Conservation (phyloP, 768 basidiomycete genomes). For the Rickenella mellea region DNA sequence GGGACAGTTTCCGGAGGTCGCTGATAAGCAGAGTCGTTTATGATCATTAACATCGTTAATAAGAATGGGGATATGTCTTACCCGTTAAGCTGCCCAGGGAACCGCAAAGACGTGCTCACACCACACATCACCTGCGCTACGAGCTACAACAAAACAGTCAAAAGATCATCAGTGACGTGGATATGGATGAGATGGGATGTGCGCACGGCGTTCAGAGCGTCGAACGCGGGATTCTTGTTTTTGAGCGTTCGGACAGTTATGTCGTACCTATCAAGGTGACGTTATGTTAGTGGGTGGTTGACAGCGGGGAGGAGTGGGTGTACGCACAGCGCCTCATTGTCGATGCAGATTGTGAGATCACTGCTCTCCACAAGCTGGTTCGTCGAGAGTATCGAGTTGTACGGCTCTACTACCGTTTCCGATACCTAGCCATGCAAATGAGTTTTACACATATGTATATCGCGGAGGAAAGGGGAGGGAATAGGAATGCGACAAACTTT, state of each 20-base stretch:
- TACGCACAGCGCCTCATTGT: slow-evolving; percentile 77
- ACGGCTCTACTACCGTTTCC: slow-evolving; percentile 63
- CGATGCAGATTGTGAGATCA: slow-evolving; percentile 76
- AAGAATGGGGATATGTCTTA: slow-evolving; percentile 18
- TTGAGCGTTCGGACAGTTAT: slow-evolving; percentile 60
- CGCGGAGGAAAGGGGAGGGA: too few relatives aligned
- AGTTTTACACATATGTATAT: slow-evolving; percentile 7
- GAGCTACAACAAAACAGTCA: slow-evolving; percentile 28
- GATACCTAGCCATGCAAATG: slow-evolving; percentile 21
- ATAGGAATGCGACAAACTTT: slow-evolving; percentile 38
- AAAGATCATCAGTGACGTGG: neutral
- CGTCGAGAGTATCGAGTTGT: slow-evolving; percentile 76
- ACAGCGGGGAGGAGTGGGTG: neutral
- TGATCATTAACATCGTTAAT: slow-evolving; percentile 4
- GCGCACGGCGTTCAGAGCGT: slow-evolving; percentile 60
- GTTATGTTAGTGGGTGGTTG: neutral
- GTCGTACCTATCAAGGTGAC: slow-evolving; percentile 44
- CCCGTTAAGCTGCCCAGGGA: slow-evolving; percentile 93
- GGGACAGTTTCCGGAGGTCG: slow-evolving; percentile 80
- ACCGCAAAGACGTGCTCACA: slow-evolving; percentile 82
- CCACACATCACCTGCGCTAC: slow-evolving; percentile 92
- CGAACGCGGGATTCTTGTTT: slow-evolving; percentile 52
- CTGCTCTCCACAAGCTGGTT: slow-evolving; percentile 87
- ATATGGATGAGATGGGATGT: neutral
- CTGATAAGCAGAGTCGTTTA: slow-evolving; percentile 24